Evolutionary conservation across 345 rosid species (phyloP), one percentile per base, ranked within the genome.

Genomic region (Clarkia xantiana): DNA sequence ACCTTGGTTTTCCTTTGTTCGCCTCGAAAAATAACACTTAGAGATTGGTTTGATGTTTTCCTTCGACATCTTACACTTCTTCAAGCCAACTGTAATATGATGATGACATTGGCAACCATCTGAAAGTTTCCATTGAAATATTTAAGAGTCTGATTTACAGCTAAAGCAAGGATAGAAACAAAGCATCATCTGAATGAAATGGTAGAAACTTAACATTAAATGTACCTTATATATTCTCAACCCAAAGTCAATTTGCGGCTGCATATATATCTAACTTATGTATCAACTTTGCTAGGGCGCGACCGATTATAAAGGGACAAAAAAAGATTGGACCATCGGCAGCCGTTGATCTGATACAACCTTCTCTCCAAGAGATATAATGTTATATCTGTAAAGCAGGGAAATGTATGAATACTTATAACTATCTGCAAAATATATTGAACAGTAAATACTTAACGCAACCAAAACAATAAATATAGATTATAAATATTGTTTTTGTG

Each of bases 1-100:
- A 74, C 80, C 80, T 75, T 72, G 6, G 81, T 72, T 63, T 58
- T 70, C 67, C 51, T 78, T 22, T 53, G 57, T 25, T 78, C 81
- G 39, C 81, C 84, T 62, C 46, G 58, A 56, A 72, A 70, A 42
- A 70, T 14, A 63, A 0, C 40, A 74, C 78, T 17, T 63, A 78
- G 49, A 78, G 75, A 44, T 72, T 72, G 18, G 18, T 72, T 52
- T 64, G 76, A 50, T 23, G 43, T 54, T 64, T 55, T 47, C 78
- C 84, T 47, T 70, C 81, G 44, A 78, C 69, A 59, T 75, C 70
- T 58, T 66, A 57, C 10, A 76, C 81, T 43, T 75, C 54, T 45
- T 43, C n/a, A n/a, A n/a, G n/a, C n/a, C 56, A 11, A 79, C 44
- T 19, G 54, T 57, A 34, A 55, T 62, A 51, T 49, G 19, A 44